Evolutionary conservation across 164 flowering plant genomes (phyloP).

Genomic region (Magnolia officinalis): DNA sequence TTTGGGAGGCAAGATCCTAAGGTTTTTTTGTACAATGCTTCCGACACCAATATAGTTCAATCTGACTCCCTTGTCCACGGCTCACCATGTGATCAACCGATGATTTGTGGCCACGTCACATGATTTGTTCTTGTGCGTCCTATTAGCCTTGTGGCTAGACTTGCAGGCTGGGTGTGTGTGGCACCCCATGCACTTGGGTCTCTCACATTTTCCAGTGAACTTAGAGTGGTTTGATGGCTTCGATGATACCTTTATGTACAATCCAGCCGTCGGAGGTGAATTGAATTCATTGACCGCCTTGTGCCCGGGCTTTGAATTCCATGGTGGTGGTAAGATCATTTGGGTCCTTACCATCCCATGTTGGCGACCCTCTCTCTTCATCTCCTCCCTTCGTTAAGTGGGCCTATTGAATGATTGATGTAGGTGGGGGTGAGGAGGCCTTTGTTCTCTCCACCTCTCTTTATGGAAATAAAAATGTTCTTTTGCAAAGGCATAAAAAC

Average conservation of each 20-base stretch:
- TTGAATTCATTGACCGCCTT: constrained; percentile 28
- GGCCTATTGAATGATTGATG: too few relatives aligned
- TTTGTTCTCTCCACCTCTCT: too few relatives aligned
- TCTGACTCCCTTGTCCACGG: constrained; percentile 12
- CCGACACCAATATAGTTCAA: constrained; percentile 27
- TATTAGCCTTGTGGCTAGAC: constrained; percentile 56
- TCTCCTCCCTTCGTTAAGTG: constrained; percentile 3
- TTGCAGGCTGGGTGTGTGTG: constrained; percentile 48
- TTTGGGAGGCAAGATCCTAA: too few relatives aligned
- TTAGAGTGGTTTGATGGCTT: constrained; percentile 89
- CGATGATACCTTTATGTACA: constrained; percentile 45
- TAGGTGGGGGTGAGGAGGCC: too few relatives aligned
- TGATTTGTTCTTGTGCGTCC: constrained; percentile 38
- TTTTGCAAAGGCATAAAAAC: too few relatives aligned
- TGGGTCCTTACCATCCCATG: constrained; percentile 57
- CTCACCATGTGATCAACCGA: constrained; percentile 2
- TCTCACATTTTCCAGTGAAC: constrained; percentile 63
- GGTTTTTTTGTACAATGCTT: too few relatives aligned
- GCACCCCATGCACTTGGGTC: constrained; percentile 37
- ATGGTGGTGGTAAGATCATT: constrained; percentile 28
- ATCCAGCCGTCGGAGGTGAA: constrained; percentile 54
- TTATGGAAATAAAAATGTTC: too few relatives aligned
- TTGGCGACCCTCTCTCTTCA: constrained; percentile 82
- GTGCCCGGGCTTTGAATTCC: constrained; percentile 26
- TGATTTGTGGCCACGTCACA: constrained; percentile 19